Conservation (phyloP, 1,284 basidiomycete genomes). For the Gomphus bonarii region DNA sequence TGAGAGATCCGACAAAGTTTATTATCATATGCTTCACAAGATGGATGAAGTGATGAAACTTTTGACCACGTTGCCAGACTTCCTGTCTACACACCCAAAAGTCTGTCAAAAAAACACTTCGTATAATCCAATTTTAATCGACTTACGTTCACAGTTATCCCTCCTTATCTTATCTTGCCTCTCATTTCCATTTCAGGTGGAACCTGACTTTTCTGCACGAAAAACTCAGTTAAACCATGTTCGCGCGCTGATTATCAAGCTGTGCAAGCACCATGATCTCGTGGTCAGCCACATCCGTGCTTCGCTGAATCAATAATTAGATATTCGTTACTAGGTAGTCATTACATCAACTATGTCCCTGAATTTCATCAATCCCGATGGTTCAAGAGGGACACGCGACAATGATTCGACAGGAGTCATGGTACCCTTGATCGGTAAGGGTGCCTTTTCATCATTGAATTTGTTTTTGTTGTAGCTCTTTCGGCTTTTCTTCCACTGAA, state of each 20-base stretch:
- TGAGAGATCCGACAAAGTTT: background rate
- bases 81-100: background rate
- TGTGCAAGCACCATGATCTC: conserved; percentile 6
- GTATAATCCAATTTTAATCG: background rate
- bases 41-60: background rate
- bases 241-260: conserved; percentile 6
- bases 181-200: conserved; percentile 8
- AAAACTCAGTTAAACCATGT: background rate
- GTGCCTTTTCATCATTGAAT: background rate
- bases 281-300: background rate
- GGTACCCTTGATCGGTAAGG: conserved; percentile 4
- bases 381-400: conserved; percentile 8
- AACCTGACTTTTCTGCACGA: background rate
- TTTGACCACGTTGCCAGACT: background rate
- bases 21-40: background rate
- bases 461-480: background rate
- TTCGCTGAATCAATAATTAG: too few species aligned
- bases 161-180: conserved; percentile 5
- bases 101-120: background rate
- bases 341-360: conserved; percentile 8
- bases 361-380: conserved; percentile 9
- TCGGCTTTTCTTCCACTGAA: too few species aligned
- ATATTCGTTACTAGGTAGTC: background rate
- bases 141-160: background rate
- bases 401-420: conserved; percentile 3